Percentiles rank a stretch among this genome's conserved stretches.
phyloP scores from a whole-genome alignment of 2,329 filamentous ascomycete genomes.

The Zymoseptoria ardabiliae region DNA sequence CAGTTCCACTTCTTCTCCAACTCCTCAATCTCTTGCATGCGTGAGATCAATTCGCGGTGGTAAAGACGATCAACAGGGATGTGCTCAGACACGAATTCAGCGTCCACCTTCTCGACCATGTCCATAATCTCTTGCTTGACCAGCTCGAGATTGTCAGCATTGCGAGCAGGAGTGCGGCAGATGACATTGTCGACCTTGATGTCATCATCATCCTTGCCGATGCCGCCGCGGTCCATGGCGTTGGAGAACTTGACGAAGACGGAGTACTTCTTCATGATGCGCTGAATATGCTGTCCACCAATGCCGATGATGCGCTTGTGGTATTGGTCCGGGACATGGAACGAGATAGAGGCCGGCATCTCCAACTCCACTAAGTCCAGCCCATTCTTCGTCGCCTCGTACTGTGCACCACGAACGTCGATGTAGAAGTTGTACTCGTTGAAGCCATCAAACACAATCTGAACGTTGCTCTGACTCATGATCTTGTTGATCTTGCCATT shows the following conservation, averaged over 20 bases:
- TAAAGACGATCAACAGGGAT: slow-evolving; percentile 92
- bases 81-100: slow-evolving; percentile 90
- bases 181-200: slow-evolving; percentile 99
- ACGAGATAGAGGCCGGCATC: slow-evolving; percentile 98
- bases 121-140: slow-evolving; percentile 99
- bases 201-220: slow-evolving; percentile 93
- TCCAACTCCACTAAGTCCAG: slow-evolving; percentile 92
- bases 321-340: slow-evolving; percentile 98
- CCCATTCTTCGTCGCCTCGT: slow-evolving; percentile 90
- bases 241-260: slow-evolving; percentile 99
- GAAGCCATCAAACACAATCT: slow-evolving; percentile 98
- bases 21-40: slow-evolving; percentile 82
- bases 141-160: slow-evolving; percentile 90
- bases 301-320: slow-evolving; percentile 99
- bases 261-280: slow-evolving; percentile 99
- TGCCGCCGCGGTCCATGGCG: slow-evolving; percentile 91
- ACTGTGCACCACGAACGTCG: slow-evolving; percentile 85
- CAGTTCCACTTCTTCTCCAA: slow-evolving; percentile 99
- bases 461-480: slow-evolving; percentile 98
- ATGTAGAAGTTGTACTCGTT: slow-evolving; percentile 99
- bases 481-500: slow-evolving; percentile 99
- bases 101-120: slow-evolving; percentile 97
- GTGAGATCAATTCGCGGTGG: slow-evolving; percentile 85
- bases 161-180: slow-evolving; percentile 91
- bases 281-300: slow-evolving; percentile 95